These are phyloP conservation scores for Dothistroma pini DNA, from an alignment of 2,329 filamentous ascomycete genomes.

Conservation along the genomic window DNA sequence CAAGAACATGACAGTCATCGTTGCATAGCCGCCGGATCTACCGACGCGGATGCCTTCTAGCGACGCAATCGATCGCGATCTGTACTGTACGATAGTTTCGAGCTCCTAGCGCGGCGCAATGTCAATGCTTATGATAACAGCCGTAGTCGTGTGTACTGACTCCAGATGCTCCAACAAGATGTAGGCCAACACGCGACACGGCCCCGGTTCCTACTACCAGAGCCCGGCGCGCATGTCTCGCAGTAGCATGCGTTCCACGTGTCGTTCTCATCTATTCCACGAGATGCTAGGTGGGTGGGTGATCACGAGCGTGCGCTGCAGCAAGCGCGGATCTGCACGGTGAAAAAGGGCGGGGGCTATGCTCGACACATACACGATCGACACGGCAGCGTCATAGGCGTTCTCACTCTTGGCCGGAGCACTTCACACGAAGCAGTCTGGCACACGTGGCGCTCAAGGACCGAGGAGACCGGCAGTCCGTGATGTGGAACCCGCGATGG, in stretches of 20 bases:
- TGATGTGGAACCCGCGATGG: background rate
- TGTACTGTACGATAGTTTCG: background rate
- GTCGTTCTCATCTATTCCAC: slow-evolving; percentile 5
- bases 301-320: background rate
- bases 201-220: background rate
- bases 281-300: background rate
- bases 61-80: background rate
- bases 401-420: background rate
- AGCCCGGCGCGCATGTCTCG: background rate
- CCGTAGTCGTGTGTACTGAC: background rate
- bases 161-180: no score
- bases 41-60: background rate
- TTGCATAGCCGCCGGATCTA: background rate
- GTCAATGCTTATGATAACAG: background rate
- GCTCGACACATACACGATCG: background rate
- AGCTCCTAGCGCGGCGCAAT: background rate
- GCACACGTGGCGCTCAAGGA: background rate
- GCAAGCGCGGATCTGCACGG: background rate
- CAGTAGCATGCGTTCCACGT: slow-evolving; percentile 4
- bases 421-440: background rate
- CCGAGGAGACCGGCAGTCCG: background rate
- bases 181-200: no score
- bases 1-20: background rate
- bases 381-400: background rate
- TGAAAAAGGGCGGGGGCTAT: background rate